phyloP scores from a whole-genome alignment of 768 basidiomycete genomes.

The Termitomyces sp. region DNA sequence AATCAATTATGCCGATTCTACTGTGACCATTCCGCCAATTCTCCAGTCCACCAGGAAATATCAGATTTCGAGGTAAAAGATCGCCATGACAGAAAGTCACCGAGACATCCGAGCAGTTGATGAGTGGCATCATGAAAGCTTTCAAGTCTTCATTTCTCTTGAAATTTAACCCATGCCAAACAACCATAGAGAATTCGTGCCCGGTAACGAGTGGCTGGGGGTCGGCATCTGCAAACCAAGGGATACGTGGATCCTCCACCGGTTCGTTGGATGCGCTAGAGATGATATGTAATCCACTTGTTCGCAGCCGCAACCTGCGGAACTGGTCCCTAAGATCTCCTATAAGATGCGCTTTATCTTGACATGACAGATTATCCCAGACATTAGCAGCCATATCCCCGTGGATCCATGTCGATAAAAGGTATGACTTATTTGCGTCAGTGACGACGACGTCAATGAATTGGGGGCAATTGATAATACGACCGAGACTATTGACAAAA shows the following conservation, averaged over 20 bases:
- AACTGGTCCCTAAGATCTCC: not conserved
- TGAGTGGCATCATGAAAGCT: not conserved
- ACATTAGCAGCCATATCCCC: not conserved
- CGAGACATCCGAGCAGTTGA: not conserved
- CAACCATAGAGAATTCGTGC: not conserved
- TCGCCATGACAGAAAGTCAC: not conserved
- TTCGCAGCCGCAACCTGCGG: not conserved
- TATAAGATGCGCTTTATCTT: not conserved
- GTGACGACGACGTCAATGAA: not conserved
- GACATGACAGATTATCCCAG: not conserved
- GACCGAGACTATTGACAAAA: not conserved
- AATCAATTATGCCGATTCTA: not conserved
- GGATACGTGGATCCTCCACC: not conserved
- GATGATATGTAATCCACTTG: not conserved
- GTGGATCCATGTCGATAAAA: not conserved
- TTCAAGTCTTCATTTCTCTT: not conserved
- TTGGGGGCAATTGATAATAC: not conserved
- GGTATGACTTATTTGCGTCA: not conserved
- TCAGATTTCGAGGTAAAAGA: not conserved
- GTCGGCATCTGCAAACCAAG: not conserved
- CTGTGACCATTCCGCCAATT: not conserved
- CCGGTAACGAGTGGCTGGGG: not conserved
- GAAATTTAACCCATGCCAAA: not conserved
- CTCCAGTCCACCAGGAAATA: not conserved
- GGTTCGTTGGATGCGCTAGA: not conserved